These are phyloP conservation scores for Ceratobasidium sp. DNA, from an alignment of 1,284 basidiomycete genomes.

Conservation along the genomic window DNA sequence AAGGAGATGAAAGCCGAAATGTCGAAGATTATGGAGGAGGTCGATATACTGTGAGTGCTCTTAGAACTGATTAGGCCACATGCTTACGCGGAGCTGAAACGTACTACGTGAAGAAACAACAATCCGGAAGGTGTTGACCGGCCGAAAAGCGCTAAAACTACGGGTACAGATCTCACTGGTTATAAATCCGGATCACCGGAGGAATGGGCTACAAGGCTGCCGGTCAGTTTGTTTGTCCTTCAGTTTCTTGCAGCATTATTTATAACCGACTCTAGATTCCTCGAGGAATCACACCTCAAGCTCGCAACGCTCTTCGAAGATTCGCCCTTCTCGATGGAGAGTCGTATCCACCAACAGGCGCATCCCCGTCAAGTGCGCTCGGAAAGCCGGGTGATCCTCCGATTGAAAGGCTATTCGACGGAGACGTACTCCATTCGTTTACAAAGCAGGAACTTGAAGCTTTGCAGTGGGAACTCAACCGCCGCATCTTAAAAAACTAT, in stretches of 20 bases:
- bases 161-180: not conserved
- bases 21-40: not conserved
- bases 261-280: not conserved
- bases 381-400: not conserved
- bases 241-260: not conserved
- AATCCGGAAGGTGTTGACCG: not conserved
- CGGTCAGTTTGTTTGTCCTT: not conserved
- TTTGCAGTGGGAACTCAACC: not conserved
- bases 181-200: not conserved
- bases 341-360: not conserved
- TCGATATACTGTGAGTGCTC: not conserved
- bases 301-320: not conserved
- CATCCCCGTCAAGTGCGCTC: not conserved
- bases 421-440: not conserved
- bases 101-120: not conserved
- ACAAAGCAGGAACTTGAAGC: not conserved
- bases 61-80: not conserved
- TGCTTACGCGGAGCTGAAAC: not conserved
- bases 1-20: conserved; percentile 10
- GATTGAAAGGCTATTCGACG: not conserved
- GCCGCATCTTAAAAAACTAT: not conserved
- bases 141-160: not conserved
- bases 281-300: not conserved
- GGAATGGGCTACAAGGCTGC: not conserved
- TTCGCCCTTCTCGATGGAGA: conserved; percentile 3